Evolutionary conservation across 2,329 filamentous ascomycete species (phyloP).

Genomic region (Hypoxylon sp.): DNA sequence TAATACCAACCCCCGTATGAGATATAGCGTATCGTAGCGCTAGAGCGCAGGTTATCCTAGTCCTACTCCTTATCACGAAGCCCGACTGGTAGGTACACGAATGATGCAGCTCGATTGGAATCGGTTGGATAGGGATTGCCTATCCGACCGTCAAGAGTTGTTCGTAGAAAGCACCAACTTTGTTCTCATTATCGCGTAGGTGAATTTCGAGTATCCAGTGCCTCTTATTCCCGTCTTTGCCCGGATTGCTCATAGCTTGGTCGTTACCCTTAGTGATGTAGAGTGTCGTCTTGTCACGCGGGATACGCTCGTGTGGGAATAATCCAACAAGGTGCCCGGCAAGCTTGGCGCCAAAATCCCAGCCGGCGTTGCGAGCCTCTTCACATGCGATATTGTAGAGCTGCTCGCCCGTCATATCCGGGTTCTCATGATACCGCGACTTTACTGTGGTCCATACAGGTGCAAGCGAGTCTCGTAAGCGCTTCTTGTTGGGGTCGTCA

Average conservation of each 20-base stretch:
- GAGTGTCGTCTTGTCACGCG: conserved; percentile 60
- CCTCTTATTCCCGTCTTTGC: conserved; percentile 59
- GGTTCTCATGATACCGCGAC: conserved; percentile 55
- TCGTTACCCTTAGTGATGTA: conserved; percentile 63
- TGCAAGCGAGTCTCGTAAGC: conserved; percentile 62
- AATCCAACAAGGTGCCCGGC: conserved; percentile 65
- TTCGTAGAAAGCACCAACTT: conserved; percentile 62
- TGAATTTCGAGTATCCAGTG: conserved; percentile 68
- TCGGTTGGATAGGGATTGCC: neutral
- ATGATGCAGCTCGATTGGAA: neutral
- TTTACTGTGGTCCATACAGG: conserved; percentile 64
- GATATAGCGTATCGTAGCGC: neutral
- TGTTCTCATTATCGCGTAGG: conserved; percentile 58
- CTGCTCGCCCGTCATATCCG: conserved; percentile 63
- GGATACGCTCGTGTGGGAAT: conserved; percentile 67
- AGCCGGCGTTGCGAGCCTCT: conserved; percentile 58
- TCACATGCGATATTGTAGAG: conserved; percentile 62
- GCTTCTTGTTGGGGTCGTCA: conserved; percentile 61
- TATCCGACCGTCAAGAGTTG: conserved; percentile 52
- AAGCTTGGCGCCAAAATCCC: conserved; percentile 60
- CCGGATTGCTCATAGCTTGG: conserved; percentile 58
- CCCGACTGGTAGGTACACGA: neutral
- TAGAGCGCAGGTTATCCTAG: neutral
- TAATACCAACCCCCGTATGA: neutral
- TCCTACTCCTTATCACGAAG: neutral